Conservation (phyloP, 2,329 filamentous ascomycete species). For the Achaetomium macrosporum region DNA sequence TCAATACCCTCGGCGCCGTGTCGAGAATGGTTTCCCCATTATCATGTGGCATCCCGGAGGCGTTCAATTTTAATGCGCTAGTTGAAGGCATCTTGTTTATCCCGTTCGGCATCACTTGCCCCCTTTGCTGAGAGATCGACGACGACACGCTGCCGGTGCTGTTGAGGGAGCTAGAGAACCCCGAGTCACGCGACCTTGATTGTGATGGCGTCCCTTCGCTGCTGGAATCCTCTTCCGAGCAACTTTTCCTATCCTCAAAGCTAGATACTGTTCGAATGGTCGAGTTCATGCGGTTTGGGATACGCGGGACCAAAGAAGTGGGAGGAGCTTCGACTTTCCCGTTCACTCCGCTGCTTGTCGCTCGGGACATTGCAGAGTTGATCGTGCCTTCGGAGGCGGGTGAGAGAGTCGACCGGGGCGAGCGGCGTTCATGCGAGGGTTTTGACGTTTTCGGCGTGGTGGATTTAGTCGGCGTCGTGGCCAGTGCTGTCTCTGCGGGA, state of each 20-base stretch:
- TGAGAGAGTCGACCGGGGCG: constrained; percentile 30
- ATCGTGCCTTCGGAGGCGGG: constrained; percentile 35
- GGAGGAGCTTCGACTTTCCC: constrained; percentile 24
- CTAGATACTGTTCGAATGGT: constrained; percentile 55
- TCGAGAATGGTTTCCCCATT: constrained; percentile 16
- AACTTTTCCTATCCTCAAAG: constrained; percentile 39
- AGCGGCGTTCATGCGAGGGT: constrained; percentile 22
- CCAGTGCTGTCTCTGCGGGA: constrained; percentile 13
- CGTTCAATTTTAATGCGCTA: constrained; percentile 34
- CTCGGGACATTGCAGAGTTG: constrained; percentile 30
- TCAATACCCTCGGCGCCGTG: constrained; percentile 10
- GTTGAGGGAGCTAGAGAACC: constrained; percentile 51
- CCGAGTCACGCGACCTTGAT: constrained; percentile 37
- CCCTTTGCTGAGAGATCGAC: constrained; percentile 30
- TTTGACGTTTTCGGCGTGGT: constrained; percentile 15
- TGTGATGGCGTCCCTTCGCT: constrained; percentile 33
- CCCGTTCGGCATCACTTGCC: constrained; percentile 27
- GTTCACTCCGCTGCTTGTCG: constrained; percentile 32
- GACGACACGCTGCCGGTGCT: constrained; percentile 48
- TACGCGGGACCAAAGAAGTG: constrained; percentile 14
- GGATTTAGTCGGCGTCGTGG: constrained; percentile 11
- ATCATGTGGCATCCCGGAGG: not conserved
- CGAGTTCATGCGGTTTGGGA: constrained; percentile 33
- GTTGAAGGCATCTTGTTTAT: constrained; percentile 28
- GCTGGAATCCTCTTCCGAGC: constrained; percentile 39